These are phyloP conservation scores for Amaranthus cruentus DNA, from an alignment of 148 eudicot species.

Conservation along the genomic window DNA sequence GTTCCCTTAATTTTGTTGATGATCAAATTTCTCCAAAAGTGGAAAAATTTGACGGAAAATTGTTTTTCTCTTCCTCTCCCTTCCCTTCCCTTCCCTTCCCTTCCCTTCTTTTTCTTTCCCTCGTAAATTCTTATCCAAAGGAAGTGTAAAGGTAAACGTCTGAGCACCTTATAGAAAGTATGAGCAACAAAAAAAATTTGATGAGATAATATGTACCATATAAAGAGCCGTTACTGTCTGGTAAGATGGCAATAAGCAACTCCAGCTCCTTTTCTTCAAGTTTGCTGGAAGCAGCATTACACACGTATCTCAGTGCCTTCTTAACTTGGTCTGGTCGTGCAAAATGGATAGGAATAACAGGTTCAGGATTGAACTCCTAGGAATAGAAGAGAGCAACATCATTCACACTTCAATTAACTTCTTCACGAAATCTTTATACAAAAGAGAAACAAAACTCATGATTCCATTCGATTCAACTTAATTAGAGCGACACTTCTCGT, in stretches of 20 bases:
- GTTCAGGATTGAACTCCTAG: conserved; percentile 66
- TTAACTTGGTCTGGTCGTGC: conserved; percentile 77
- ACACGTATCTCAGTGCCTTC: conserved; percentile 61
- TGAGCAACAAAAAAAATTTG: too few species aligned
- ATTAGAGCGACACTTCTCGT: too few species aligned
- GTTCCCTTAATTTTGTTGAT: too few species aligned
- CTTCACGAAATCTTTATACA: too few species aligned
- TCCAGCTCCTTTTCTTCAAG: conserved; percentile 63
- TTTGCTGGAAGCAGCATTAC: conserved; percentile 38
- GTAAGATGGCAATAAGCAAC: conserved; percentile 62
- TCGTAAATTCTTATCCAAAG: too few species aligned
- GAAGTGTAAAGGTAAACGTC: background rate
- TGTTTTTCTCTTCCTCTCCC: too few species aligned
- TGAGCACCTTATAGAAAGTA: background rate
- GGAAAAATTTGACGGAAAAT: too few species aligned
- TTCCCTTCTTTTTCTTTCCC: too few species aligned
- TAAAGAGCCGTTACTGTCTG: conserved; percentile 74
- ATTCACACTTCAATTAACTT: background rate
- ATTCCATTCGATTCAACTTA: too few species aligned
- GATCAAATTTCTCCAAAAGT: too few species aligned
- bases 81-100: too few species aligned
- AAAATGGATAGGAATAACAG: conserved; percentile 59
- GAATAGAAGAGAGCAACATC: conserved; percentile 4
- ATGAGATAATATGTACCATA: conserved; percentile 45
- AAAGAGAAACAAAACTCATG: background rate